Conservation (phyloP, 2,329 filamentous ascomycete genomes). For the Aspergillus persii region DNA sequence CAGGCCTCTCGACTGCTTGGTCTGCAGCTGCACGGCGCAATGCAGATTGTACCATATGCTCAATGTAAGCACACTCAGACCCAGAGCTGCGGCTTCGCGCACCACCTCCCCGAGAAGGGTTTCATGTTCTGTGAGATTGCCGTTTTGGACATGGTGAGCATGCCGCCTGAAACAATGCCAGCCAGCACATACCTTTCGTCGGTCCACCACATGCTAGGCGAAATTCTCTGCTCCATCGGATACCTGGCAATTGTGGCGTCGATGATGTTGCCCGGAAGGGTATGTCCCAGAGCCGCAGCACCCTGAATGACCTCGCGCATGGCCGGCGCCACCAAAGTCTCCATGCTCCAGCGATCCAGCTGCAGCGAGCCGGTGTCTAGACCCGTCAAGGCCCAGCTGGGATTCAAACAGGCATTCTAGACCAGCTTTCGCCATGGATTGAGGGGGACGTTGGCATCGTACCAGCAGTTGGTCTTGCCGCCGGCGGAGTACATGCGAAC, state of each 20-base stretch:
- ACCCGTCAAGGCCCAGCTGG: slow-evolving; percentile 51
- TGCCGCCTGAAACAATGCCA: neutral
- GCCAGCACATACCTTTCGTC: slow-evolving; percentile 38
- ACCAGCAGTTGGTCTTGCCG: slow-evolving; percentile 45
- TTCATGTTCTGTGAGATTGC: slow-evolving; percentile 56
- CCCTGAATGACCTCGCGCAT: slow-evolving; percentile 48
- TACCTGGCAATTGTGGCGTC: slow-evolving; percentile 48
- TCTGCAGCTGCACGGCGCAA: slow-evolving; percentile 1
- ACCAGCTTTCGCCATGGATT: slow-evolving; percentile 44
- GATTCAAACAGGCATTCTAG: slow-evolving; percentile 53
- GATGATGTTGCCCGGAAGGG: slow-evolving; percentile 45
- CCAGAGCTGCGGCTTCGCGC: slow-evolving; percentile 46
- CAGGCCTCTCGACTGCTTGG: neutral
- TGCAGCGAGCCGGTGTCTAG: slow-evolving; percentile 54
- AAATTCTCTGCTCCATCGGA: slow-evolving; percentile 46
- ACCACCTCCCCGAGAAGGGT: slow-evolving; percentile 56
- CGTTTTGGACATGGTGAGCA: slow-evolving; percentile 26
- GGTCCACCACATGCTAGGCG: slow-evolving; percentile 27
- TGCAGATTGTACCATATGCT: slow-evolving; percentile 6
- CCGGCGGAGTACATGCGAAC: slow-evolving; percentile 48
- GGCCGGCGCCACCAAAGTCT: slow-evolving; percentile 51
- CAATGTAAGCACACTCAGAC: slow-evolving; percentile 40
- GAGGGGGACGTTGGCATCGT: slow-evolving; percentile 32
- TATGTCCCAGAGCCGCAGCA: slow-evolving; percentile 44
- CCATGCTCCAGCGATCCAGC: slow-evolving; percentile 43